These are phyloP conservation scores for Trichoderma aggressivum DNA, from an alignment of 2,329 filamentous ascomycete species.

Conservation along the genomic window DNA sequence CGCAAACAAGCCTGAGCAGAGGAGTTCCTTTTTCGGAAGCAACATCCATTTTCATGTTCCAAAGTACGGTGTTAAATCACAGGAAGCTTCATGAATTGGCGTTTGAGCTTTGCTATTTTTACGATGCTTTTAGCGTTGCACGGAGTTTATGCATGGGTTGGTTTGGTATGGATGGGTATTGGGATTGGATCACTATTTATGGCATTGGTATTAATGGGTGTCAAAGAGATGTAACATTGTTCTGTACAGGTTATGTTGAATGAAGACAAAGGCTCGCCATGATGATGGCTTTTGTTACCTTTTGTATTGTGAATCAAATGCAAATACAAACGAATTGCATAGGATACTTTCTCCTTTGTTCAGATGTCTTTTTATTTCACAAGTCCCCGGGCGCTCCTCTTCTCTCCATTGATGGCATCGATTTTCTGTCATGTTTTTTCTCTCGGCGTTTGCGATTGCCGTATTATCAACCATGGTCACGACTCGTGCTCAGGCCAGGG, in stretches of 20 bases:
- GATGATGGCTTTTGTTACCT: background rate
- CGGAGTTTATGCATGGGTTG: background rate
- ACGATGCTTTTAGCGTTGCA: background rate
- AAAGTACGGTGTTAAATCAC: background rate
- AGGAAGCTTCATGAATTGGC: background rate
- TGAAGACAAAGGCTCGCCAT: background rate
- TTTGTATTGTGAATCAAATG: background rate
- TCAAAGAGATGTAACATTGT: background rate
- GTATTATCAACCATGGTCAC: background rate
- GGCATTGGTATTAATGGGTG: background rate
- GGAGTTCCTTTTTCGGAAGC: slow-evolving; percentile 23
- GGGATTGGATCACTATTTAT: background rate
- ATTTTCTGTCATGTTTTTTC: background rate
- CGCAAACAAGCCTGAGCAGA: slow-evolving; percentile 16
- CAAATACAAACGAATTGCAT: background rate
- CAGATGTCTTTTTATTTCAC: background rate
- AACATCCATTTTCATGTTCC: slow-evolving; percentile 21
- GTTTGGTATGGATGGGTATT: background rate
- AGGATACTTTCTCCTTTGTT: background rate
- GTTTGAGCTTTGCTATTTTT: background rate
- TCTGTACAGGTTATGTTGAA: background rate
- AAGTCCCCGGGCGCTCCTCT: background rate
- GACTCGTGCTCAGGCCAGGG: background rate
- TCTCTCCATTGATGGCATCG: background rate
- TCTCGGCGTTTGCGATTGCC: background rate